Percentiles rank a stretch among this genome's conserved stretches.
Evolutionary conservation across 352 stramenopile genomes (phyloP).

Genomic region (Globisporangium paroecandrum): DNA sequence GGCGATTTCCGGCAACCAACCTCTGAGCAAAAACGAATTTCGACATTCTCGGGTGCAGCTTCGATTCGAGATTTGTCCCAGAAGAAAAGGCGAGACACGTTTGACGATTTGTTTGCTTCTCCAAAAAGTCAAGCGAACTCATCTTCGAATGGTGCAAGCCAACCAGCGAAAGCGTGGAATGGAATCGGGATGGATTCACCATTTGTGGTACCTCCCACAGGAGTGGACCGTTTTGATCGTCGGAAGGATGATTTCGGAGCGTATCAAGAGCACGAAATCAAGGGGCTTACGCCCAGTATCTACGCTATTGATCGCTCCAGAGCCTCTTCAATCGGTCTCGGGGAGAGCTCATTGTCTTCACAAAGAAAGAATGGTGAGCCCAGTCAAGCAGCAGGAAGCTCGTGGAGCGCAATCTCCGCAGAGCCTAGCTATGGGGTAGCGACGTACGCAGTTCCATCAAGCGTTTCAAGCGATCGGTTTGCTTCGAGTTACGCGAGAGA

Average conservation of each 20-base stretch:
- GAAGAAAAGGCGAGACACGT: constrained; percentile 54
- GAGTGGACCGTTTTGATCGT: constrained; percentile 58
- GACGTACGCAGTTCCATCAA: constrained; percentile 44
- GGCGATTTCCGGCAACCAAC: neutral
- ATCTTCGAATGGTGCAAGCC: neutral
- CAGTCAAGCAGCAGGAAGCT: constrained; percentile 21
- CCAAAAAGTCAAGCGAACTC: constrained; percentile 24
- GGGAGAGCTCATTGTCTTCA: constrained; percentile 7
- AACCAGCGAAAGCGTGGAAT: constrained; percentile 14
- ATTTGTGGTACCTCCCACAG: constrained; percentile 19
- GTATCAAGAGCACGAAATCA: constrained; percentile 1
- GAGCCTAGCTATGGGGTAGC: constrained; percentile 23
- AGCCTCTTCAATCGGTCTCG: constrained; percentile 18
- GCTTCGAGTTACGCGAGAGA: constrained; percentile 1
- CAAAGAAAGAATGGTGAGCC: neutral
- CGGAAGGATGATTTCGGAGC: constrained; percentile 16
- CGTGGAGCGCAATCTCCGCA: constrained; percentile 37
- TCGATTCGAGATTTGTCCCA: constrained; percentile 2
- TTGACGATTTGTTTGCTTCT: constrained; percentile 76
- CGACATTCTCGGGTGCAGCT: constrained; percentile 3
- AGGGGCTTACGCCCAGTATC: neutral
- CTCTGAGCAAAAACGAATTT: neutral
- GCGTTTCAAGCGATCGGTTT: constrained; percentile 17
- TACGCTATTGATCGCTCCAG: constrained; percentile 6
- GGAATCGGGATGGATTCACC: constrained; percentile 7